Percentiles rank a stretch among this genome's conserved stretches.
Evolutionary conservation across 73 alveolate genomes (phyloP).

Genomic region (Symbiodinium pilosum): DNA sequence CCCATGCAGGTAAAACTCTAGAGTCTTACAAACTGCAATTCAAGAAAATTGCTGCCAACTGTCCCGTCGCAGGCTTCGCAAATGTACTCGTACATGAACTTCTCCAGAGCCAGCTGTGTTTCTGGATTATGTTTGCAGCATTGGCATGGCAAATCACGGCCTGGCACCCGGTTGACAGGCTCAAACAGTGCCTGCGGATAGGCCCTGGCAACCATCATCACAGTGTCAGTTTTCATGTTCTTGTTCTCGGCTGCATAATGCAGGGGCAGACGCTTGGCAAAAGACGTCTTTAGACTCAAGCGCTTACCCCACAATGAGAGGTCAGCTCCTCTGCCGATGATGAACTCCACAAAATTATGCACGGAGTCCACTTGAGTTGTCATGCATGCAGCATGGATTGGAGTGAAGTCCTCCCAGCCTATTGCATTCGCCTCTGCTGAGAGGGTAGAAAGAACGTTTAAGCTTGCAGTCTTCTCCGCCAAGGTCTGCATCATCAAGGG

Average conservation of each 20-base stretch:
- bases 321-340: slow-evolving; percentile 4
- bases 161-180: slow-evolving; percentile 37
- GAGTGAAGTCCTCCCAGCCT: slow-evolving; percentile 77
- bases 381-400: slow-evolving; percentile 54
- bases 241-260: slow-evolving; percentile 87
- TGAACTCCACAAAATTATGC: slow-evolving; percentile 26
- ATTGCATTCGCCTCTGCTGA: neutral
- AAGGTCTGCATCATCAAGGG: neutral
- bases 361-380: neutral
- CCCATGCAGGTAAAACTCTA: no score
- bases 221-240: neutral
- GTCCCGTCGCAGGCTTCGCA: slow-evolving; percentile 23
- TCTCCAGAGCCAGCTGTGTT: slow-evolving; percentile 2
- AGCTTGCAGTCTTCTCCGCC: neutral
- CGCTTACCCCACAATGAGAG: slow-evolving; percentile 59
- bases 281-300: slow-evolving; percentile 53
- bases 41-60: no score
- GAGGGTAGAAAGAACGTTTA: neutral
- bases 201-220: slow-evolving; percentile 24
- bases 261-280: slow-evolving; percentile 74
- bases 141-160: slow-evolving; percentile 69
- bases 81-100: slow-evolving; percentile 53
- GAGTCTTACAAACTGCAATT: no score
- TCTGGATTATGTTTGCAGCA: slow-evolving; percentile 50
- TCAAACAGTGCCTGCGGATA: slow-evolving; percentile 53